Conservation (phyloP, 2,329 filamentous ascomycete species). For the Mycosphaerella arachidis region DNA sequence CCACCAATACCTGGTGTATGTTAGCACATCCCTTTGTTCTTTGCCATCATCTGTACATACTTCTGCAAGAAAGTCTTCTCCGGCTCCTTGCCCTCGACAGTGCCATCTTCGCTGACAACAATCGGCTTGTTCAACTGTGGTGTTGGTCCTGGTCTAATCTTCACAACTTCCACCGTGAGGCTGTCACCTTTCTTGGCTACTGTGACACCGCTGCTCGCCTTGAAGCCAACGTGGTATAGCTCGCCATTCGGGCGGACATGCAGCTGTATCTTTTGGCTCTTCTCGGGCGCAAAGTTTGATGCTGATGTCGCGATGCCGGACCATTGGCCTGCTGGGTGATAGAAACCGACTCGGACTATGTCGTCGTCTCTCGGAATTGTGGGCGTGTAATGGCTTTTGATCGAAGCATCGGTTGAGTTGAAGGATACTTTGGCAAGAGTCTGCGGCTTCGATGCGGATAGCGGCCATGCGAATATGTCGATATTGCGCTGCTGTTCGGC, state of each 20-base stretch:
- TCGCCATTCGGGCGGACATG: slow-evolving; percentile 42
- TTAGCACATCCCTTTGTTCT: slow-evolving; percentile 10
- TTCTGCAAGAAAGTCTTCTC: slow-evolving; percentile 51
- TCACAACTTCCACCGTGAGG: slow-evolving; percentile 41
- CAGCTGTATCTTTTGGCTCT: slow-evolving; percentile 42
- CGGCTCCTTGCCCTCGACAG: slow-evolving; percentile 43
- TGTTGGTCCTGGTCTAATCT: slow-evolving; percentile 37
- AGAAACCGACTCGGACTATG: slow-evolving; percentile 43
- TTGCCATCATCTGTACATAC: slow-evolving; percentile 31
- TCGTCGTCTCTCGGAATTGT: slow-evolving; percentile 33
- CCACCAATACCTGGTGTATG: slow-evolving; percentile 47
- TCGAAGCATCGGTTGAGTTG: slow-evolving; percentile 39
- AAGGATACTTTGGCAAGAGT: slow-evolving; percentile 42
- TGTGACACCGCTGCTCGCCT: slow-evolving; percentile 26
- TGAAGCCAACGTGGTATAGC: slow-evolving; percentile 44
- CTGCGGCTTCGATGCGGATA: slow-evolving; percentile 34
- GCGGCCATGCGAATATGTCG: slow-evolving; percentile 36
- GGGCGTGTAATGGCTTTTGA: slow-evolving; percentile 36
- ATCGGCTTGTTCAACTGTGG: slow-evolving; percentile 51
- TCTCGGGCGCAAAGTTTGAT: slow-evolving; percentile 39
- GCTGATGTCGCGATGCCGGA: slow-evolving; percentile 44
- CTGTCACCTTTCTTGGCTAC: slow-evolving; percentile 9
- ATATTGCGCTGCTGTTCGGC: slow-evolving; percentile 24
- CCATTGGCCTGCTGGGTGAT: slow-evolving; percentile 37
- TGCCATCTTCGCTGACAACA: slow-evolving; percentile 53